phyloP scores from a whole-genome alignment of 352 stramenopile genomes.

The Phytophthora agathidicida region DNA sequence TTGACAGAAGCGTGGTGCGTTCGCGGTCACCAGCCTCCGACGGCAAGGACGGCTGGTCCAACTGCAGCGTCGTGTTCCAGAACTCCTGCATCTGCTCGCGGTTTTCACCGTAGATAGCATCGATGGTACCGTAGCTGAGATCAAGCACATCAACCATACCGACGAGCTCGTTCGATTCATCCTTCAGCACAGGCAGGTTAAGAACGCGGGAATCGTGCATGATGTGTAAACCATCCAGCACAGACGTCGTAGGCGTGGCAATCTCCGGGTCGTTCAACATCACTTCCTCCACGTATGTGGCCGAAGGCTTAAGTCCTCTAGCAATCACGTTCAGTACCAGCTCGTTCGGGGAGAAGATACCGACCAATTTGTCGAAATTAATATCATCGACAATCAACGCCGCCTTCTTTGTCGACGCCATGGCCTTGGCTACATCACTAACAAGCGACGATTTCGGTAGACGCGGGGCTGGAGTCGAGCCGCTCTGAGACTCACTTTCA shows the following conservation, averaged over 20 bases:
- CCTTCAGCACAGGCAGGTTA: conserved; percentile 79
- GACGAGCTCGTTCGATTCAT: conserved; percentile 69
- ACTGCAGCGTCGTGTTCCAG: conserved; percentile 85
- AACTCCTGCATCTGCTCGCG: conserved; percentile 91
- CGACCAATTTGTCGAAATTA: conserved; percentile 88
- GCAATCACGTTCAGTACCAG: conserved; percentile 96
- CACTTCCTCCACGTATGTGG: conserved; percentile 91
- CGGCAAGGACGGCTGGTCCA: conserved; percentile 65
- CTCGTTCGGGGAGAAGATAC: conserved; percentile 97
- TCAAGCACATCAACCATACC: conserved; percentile 87
- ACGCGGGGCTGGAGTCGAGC: conserved; percentile 59
- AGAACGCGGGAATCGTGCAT: conserved; percentile 89
- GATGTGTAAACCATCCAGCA: conserved; percentile 89
- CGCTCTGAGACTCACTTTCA: conserved; percentile 68
- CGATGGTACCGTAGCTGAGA: conserved; percentile 88
- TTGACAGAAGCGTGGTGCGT: conserved; percentile 64
- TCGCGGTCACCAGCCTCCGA: conserved; percentile 47
- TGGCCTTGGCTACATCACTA: conserved; percentile 72
- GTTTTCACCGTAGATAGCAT: conserved; percentile 87
- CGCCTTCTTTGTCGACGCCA: conserved; percentile 90
- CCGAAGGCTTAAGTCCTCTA: conserved; percentile 88
- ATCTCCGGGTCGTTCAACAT: conserved; percentile 90
- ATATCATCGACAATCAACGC: conserved; percentile 93
- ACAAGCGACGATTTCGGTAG: conserved; percentile 89
- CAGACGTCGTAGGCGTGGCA: conserved; percentile 63